Conservation (phyloP, 208 protist genomes). For the Leishmania gerbilli region DNA sequence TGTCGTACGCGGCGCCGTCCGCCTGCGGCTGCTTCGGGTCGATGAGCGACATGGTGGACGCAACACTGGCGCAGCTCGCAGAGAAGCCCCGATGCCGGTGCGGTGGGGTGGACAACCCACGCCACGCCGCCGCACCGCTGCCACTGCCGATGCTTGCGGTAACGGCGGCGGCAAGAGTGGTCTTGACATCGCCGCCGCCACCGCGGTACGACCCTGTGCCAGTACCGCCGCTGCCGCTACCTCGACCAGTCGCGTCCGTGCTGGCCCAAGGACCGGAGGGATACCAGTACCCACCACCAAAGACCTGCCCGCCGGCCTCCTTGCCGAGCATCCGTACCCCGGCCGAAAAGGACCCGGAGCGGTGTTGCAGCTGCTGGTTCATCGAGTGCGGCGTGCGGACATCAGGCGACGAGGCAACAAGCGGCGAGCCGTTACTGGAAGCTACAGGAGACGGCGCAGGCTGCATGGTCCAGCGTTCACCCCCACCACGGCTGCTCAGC, state of each 20-base stretch:
- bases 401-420: neutral
- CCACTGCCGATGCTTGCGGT: constrained; percentile 3
- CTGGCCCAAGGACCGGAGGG: neutral
- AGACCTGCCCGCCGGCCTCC: constrained; percentile 9
- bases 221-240: neutral
- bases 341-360: neutral
- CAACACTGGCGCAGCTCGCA: constrained; percentile 25
- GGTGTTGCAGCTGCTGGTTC: neutral
- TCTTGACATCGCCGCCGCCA: neutral
- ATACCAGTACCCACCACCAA: constrained; percentile 39
- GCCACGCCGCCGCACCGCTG: neutral
- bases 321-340: neutral
- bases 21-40: constrained; percentile 11
- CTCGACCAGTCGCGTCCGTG: neutral
- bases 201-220: constrained; percentile 3
- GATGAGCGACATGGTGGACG: constrained; percentile 32
- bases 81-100: constrained; percentile 12
- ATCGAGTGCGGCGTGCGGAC: neutral
- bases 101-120: neutral
- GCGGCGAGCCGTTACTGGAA: neutral
- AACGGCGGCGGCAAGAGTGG: neutral
- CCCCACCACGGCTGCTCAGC: constrained; percentile 1
- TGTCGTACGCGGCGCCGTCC: constrained; percentile 20
- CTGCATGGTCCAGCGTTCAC: constrained; percentile 2
- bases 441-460: neutral